A percentile compares a stretch with the other conserved stretches of the same genome.
phyloP scores from a whole-genome alignment of 306 rosid genomes.

The Clitoria ternatea region DNA sequence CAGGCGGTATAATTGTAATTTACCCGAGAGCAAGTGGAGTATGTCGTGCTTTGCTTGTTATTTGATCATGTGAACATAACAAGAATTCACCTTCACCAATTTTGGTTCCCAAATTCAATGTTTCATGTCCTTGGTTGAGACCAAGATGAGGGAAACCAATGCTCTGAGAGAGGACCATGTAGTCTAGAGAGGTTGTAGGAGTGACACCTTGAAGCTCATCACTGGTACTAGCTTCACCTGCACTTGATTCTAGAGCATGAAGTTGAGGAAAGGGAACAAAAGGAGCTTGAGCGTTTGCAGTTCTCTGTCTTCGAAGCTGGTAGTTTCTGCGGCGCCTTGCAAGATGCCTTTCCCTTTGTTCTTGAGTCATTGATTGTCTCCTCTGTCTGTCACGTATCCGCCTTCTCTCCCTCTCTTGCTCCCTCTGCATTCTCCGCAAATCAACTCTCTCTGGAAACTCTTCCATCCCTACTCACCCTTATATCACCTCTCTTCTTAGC shows the following conservation, averaged over 20 bases:
- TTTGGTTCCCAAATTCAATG: slow-evolving; percentile 4
- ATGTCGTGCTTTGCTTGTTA: not conserved
- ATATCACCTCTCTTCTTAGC: not conserved
- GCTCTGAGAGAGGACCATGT: not conserved
- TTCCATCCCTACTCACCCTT: slow-evolving; percentile 36
- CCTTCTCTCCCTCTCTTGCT: slow-evolving; percentile 71
- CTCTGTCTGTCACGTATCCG: slow-evolving; percentile 72
- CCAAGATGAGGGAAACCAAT: slow-evolving; percentile 6
- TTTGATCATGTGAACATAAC: not conserved
- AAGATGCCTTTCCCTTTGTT: slow-evolving; percentile 78
- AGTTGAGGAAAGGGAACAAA: slow-evolving; percentile 10
- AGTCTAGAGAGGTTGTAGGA: slow-evolving; percentile 25
- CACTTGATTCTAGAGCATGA: slow-evolving; percentile 31
- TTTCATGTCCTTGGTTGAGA: slow-evolving; percentile 30
- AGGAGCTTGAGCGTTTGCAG: slow-evolving; percentile 29
- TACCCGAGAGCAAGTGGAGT: too few species aligned
- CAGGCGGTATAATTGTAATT: too few species aligned
- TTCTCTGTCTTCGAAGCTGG: slow-evolving; percentile 68
- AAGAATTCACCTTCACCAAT: slow-evolving; percentile 36
- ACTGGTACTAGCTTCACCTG: slow-evolving; percentile 35
- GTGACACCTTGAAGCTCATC: slow-evolving; percentile 29
- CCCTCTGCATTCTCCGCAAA: slow-evolving; percentile 46
- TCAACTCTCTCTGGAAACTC: slow-evolving; percentile 41
- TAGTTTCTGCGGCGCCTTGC: slow-evolving; percentile 85
- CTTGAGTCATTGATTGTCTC: slow-evolving; percentile 76